A percentile compares a stretch with the other conserved stretches of the same genome.
phyloP scores from a whole-genome alignment of 1,284 basidiomycete species.

The Puccinia polysora region DNA sequence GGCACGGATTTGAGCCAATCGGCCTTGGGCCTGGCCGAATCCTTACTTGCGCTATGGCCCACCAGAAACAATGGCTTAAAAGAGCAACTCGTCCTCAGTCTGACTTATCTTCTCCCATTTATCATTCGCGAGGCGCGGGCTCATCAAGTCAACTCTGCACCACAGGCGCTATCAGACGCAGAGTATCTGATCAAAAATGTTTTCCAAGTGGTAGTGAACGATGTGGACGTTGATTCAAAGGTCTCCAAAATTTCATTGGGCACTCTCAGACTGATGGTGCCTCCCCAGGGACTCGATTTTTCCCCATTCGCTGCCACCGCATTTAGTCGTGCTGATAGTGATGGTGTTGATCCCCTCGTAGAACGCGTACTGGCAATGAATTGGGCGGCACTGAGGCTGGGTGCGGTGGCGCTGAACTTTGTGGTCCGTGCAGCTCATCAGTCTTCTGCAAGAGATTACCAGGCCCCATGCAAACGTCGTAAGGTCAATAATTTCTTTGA shows the following conservation, averaged over 20 bases:
- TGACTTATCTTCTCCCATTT: conserved; percentile 38
- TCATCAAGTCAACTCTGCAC: background rate
- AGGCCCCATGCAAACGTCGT: conserved; percentile 30
- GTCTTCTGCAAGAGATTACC: background rate
- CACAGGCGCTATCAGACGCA: background rate
- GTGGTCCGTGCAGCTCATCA: background rate
- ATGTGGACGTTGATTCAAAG: conserved; percentile 16
- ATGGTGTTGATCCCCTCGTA: conserved; percentile 15
- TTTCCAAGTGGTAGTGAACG: conserved; percentile 5
- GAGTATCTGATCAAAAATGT: conserved; percentile 22
- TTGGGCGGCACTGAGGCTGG: conserved; percentile 32
- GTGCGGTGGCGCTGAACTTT: conserved; percentile 27
- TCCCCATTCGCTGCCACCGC: conserved; percentile 22
- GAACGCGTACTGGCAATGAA: conserved; percentile 18
- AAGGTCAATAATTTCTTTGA: conserved; percentile 10
- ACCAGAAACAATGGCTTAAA: conserved; percentile 32
- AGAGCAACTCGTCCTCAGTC: conserved; percentile 21
- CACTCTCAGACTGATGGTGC: conserved; percentile 22
- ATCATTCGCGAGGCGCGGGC: conserved; percentile 12
- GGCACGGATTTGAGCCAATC: conserved; percentile 21
- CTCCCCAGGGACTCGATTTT: background rate
- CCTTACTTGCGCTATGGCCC: conserved; percentile 21
- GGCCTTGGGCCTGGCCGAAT: conserved; percentile 15
- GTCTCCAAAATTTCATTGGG: conserved; percentile 4
- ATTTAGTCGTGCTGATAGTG: conserved; percentile 9